These are phyloP conservation scores for Fusarium tupiense DNA, from an alignment of 2,329 filamentous ascomycete species.

Conservation along the genomic window DNA sequence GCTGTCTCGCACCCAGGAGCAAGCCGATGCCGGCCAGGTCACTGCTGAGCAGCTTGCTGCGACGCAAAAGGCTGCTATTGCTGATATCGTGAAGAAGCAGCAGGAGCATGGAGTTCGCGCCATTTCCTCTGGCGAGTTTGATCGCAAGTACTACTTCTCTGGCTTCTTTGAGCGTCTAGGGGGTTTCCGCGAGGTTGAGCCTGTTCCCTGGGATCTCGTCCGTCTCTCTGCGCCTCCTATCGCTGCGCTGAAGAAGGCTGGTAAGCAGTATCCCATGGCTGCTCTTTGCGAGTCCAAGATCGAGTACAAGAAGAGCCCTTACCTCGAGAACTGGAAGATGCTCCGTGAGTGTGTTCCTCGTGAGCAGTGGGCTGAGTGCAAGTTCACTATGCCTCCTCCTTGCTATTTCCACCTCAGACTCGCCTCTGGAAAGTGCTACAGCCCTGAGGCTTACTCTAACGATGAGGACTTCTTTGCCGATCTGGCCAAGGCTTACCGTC, in stretches of 20 bases:
- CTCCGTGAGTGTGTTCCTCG: constrained; percentile 58
- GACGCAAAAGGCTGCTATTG: constrained; percentile 70
- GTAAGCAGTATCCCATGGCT: constrained; percentile 52
- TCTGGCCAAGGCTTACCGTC: constrained; percentile 64
- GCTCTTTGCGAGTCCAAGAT: constrained; percentile 56
- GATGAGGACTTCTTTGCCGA: constrained; percentile 67
- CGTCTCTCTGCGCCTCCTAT: constrained; percentile 52
- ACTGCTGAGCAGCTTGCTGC: constrained; percentile 57
- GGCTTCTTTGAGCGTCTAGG: constrained; percentile 60
- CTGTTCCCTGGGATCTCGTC: constrained; percentile 51
- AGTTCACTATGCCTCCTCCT: constrained; percentile 73
- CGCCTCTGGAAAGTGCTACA: constrained; percentile 63
- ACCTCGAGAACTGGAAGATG: constrained; percentile 56
- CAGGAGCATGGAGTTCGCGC: constrained; percentile 69
- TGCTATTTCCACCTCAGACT: constrained; percentile 72
- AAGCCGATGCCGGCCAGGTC: constrained; percentile 60
- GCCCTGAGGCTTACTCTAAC: constrained; percentile 59
- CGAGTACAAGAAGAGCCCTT: constrained; percentile 52
- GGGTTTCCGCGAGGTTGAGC: constrained; percentile 51
- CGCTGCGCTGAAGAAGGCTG: constrained; percentile 51
- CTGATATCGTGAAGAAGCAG: constrained; percentile 72
- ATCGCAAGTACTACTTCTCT: constrained; percentile 60
- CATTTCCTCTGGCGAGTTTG: constrained; percentile 76
- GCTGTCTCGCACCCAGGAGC: constrained; percentile 62
- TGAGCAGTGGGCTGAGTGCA: constrained; percentile 70